Base-by-base conservation (phyloP, 139 green algal genomes). In the Limnomonas spitsbergensis region DNA sequence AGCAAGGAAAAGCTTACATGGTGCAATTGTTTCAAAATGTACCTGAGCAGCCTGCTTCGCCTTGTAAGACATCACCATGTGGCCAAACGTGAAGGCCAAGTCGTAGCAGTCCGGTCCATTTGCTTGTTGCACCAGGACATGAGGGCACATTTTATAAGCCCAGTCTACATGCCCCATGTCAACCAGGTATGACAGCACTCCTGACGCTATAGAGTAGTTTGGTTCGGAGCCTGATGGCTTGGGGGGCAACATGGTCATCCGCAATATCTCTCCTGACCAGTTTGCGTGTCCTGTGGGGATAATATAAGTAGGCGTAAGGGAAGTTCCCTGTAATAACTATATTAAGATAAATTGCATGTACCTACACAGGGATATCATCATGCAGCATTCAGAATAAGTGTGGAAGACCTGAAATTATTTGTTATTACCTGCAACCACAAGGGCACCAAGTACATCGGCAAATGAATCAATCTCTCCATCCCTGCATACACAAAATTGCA, bases 21-120 rank as follows among this genome's bases (percentile, higher is more conserved):
- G n/a, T n/a, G n/a, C n/a, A n/a, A n/a, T n/a, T n/a, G n/a, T 29
- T 53, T 26, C 35, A 6, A 7, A n/a, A 20, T 31, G 3, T 32
- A 74, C 68, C 68, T 74, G 6, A 4, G 68, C 36, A 53, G 68
- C 68, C 35, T 74, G 68, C 4, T 40, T 74, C 7, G 68, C 35
- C 29, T 74, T 74, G 68, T 47, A 29, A 7, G 53, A 14, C 26
- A 37, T n/a, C 2, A 71, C 73, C 73, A 79, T 79, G 73, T 79
- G 20, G 36, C 73, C 73, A 42, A 79, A 36, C 35, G 52, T 40
- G 4, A 79, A 53, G 20, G 38, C 24, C 4, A 79, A 2, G 37
- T 79, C 73, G 26, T 72, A 79, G 36, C 73, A 69, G 73, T 53
- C 38, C 26, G 73, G 71, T 14, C 9, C 71, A 40, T 39, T 3